Conservation (phyloP, 345 rosid genomes). For the Eucalyptus pauciflora region DNA sequence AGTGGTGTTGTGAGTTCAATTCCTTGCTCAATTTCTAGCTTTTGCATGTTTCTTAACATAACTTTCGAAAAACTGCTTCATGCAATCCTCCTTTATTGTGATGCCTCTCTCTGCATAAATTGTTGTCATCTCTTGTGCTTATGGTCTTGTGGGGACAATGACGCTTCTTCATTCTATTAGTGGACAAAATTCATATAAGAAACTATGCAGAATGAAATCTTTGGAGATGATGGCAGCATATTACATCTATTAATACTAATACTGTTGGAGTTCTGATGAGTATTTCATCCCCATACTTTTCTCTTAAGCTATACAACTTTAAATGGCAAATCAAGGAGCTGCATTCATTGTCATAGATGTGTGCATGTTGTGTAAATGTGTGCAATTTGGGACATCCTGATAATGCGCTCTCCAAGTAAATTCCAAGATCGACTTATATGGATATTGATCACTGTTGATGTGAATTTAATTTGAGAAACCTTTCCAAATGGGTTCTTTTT, state of each 20-base stretch:
- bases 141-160: not conserved
- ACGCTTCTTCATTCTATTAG: not conserved
- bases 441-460: not conserved
- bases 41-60: not conserved
- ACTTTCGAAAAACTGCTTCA: not conserved
- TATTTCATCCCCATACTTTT: not conserved
- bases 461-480: not conserved
- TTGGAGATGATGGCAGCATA: not conserved
- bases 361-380: not conserved
- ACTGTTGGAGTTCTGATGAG: not conserved
- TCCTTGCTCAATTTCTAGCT: not conserved
- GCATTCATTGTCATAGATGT: not conserved
- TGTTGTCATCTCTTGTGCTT: not conserved
- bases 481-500: not conserved
- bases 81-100: not conserved
- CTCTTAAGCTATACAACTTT: not conserved
- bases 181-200: not conserved
- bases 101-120: not conserved
- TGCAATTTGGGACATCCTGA: not conserved
- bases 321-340: not conserved
- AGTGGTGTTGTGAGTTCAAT: constrained; percentile 74
- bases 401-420: not conserved
- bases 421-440: not conserved
- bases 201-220: not conserved
- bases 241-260: not conserved